Evolutionary conservation across 2,329 filamentous ascomycete species (phyloP), one percentile per base, ranked within the genome.

Genomic region (Polychaeton citri): DNA sequence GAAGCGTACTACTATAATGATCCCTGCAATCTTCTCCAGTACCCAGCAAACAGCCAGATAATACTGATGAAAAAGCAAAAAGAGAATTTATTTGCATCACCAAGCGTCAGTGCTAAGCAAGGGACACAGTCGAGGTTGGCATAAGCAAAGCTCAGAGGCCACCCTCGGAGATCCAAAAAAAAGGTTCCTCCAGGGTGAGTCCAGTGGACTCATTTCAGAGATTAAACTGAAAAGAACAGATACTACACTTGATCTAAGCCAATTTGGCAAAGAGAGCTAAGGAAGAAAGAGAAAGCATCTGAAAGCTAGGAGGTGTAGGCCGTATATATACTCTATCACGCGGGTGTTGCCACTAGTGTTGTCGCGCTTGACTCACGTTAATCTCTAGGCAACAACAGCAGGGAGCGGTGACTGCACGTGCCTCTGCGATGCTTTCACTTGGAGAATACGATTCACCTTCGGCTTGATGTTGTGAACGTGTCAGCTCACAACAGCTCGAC

Each of bases 171-270:
- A n/a, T 38, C 24, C 38, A 42, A 42, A 42, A 42, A 42, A 37
- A 34, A 31, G 40, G 34, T 35, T 40, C 37, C 40, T 40, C 38
- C 19, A 21, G 19, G 21, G 34, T 36, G 19, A 17, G 28, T 19
- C 17, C 21, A 24, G 34, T 33, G 32, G 21, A 21, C 19, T 19
- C 37, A 31, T 40, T 42, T 36, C 38, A 37, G 37, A 21, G 37
- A 37, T 42, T 33, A 42, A 42, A 40, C 37, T 40, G 39, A 36
- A 42, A 40, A 42, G 37, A 42, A 42, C 40, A 42, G 40, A 42
- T 42, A 42, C 40, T 42, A 42, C 40, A 41, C 36, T 41, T 41
- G 39, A 41, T 41, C 39, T 38, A 39, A 41, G 39, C 39, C 39
- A 36, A 33, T 12, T 30, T 13, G 36, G 19, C 32, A 34, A 34